Evolutionary conservation across 441 rosid genomes (phyloP), one percentile per base, ranked within the genome.

Genomic region (Populus hybrid): DNA sequence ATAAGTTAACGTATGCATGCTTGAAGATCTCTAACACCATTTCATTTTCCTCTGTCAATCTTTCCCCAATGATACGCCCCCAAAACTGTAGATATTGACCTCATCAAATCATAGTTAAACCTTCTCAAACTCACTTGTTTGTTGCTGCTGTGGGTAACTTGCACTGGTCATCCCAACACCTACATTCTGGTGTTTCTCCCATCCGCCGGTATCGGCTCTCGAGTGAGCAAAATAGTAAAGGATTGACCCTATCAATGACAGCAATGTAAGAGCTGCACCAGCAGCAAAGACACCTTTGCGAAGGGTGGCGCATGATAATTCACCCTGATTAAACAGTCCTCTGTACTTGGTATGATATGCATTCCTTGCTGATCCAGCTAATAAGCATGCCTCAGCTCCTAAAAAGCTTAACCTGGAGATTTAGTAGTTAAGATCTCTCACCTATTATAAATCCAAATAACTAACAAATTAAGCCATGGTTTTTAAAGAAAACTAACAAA

Each of bases 201-300:
- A 95, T 71, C 99, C 99, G 54, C 98, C 99, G 1, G 99, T 95
- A 70, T 92, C 97, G 40, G 98, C 97, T 80, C 88, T 92, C 0
- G 91, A 86, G 81, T 95, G 99, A 77, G 90, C 87, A 90, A 93
- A 86, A 70, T 93, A 93, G 88, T 93, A 95, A 26, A 91, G 79
- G 77, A 92, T 66, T 6, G 98, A 90, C 9, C 89, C 80, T 20
- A 83, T 38, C 81, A 95, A 81, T 2, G 98, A 93, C 85, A 95
- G 11, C 76, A 93, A 85, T 35, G 97, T 90, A 57, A 95, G 81
- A 80, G 98, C 99, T 65, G 98, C 99, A 72, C 86, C 97, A 7
- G 98, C 96, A 34, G 98, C 99, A 81, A 95, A 95, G 5, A 95
- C 96, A 0, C 99, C 99, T 78, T 90, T 93, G 24, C 97, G 93